These are phyloP conservation scores for Beauveria caledonica DNA, from an alignment of 2,329 filamentous ascomycete genomes.

Conservation along the genomic window DNA sequence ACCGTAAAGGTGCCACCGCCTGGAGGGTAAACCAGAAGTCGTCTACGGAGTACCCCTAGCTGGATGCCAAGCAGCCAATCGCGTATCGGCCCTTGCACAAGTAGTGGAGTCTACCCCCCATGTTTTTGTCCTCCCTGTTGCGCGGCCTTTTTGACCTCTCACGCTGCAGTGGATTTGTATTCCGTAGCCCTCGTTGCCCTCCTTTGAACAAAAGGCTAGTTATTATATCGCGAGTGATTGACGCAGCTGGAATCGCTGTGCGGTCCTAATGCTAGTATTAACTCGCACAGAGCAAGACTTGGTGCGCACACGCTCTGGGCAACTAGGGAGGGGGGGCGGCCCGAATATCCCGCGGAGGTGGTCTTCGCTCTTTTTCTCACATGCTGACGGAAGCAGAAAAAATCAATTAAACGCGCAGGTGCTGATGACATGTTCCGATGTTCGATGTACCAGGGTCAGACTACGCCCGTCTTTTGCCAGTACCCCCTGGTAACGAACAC, in stretches of 20 bases:
- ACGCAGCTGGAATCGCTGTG: not conserved
- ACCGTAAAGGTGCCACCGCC: not conserved
- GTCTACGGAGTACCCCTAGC: not conserved
- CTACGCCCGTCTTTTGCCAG: not conserved
- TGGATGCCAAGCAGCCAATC: not conserved
- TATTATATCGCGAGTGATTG: not conserved
- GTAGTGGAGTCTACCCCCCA: not conserved
- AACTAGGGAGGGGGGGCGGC: too few species aligned
- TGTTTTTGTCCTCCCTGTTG: not conserved
- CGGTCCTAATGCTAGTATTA: not conserved
- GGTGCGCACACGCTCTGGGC: too few species aligned
- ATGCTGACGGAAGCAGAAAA: not conserved
- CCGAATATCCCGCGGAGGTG: not conserved
- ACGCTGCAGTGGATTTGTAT: too few species aligned
- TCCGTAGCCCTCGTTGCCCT: too few species aligned
- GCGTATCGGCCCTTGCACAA: not conserved
- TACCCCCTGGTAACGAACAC: not conserved
- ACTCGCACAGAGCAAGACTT: not conserved
- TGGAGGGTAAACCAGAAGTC: not conserved
- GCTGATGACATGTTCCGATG: not conserved
- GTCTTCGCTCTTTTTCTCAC: slow-evolving; percentile 2
- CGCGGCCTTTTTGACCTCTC: not conserved
- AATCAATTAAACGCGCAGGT: not conserved
- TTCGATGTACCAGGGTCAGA: not conserved
- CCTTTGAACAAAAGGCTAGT: not conserved